Conservation (phyloP, 345 rosid species). For the Pistacia atlantica region DNA sequence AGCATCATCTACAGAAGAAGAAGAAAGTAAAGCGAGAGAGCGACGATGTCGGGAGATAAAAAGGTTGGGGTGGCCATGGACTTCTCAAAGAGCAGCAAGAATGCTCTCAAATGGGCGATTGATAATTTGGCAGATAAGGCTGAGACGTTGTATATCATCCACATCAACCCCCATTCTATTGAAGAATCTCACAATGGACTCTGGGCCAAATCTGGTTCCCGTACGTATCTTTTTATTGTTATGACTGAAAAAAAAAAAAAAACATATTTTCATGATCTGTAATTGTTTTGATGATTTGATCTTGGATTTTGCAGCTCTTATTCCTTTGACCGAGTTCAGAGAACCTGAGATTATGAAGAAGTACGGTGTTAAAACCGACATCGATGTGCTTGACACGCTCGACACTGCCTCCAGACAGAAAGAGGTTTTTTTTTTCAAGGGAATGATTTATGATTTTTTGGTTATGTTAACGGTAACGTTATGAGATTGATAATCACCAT, state of each 20-base stretch:
- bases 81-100: slow-evolving; percentile 90
- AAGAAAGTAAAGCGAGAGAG: background rate
- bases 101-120: slow-evolving; percentile 84
- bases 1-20: background rate
- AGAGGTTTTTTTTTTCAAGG: slow-evolving; percentile 52
- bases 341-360: slow-evolving; percentile 68
- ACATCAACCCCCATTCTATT: slow-evolving; percentile 46
- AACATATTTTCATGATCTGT: background rate
- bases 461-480: too few species aligned
- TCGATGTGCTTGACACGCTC: slow-evolving; percentile 70
- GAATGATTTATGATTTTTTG: too few species aligned
- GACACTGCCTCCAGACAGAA: slow-evolving; percentile 89
- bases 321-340: slow-evolving; percentile 84
- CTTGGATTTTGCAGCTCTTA: slow-evolving; percentile 57
- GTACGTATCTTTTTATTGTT: slow-evolving; percentile 42
- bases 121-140: slow-evolving; percentile 75
- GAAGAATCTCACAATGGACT: slow-evolving; percentile 55
- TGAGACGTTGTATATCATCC: slow-evolving; percentile 74
- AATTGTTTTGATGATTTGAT: slow-evolving; percentile 16
- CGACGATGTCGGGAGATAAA: slow-evolving; percentile 64
- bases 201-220: slow-evolving; percentile 77
- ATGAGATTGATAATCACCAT: too few species aligned
- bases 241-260: too few species aligned
- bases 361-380: slow-evolving; percentile 61
- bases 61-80: slow-evolving; percentile 88